phyloP scores from a whole-genome alignment of 352 stramenopile species.

The Halophytophthora polymorphica region DNA sequence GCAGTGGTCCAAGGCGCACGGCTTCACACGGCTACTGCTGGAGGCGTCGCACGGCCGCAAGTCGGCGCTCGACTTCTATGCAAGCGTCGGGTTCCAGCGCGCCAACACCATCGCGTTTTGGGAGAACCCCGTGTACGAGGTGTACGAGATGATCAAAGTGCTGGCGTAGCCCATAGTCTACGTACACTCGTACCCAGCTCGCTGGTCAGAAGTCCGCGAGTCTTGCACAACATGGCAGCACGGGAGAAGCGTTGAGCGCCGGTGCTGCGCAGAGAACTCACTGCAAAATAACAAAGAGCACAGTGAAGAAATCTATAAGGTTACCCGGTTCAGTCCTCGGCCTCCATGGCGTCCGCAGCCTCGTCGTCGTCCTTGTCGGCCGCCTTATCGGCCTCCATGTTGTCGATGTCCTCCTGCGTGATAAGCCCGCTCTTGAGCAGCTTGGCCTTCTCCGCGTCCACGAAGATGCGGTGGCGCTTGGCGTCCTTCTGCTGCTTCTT shows the following conservation, averaged over 20 bases:
- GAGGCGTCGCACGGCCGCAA: constrained; percentile 9
- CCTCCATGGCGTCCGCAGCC: constrained; percentile 40
- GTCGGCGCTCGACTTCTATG: constrained; percentile 29
- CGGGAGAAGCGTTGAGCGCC: too few relatives aligned
- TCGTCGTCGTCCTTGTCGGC: constrained; percentile 35
- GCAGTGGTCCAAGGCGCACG: constrained; percentile 14
- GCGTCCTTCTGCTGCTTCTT: constrained; percentile 86
- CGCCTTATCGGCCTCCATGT: constrained; percentile 54
- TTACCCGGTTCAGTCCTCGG: constrained; percentile 49
- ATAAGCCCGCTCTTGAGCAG: constrained; percentile 75
- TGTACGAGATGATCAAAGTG: constrained; percentile 27
- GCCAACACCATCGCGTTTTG: constrained; percentile 18
- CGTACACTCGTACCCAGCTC: too few relatives aligned
- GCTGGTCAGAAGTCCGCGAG: too few relatives aligned
- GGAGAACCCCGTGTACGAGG: constrained; percentile 32
- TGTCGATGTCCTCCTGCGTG: constrained; percentile 82
- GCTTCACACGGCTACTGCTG: constrained; percentile 22
- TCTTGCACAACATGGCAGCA: too few relatives aligned
- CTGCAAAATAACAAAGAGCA: constrained; percentile 10
- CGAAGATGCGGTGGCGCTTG: constrained; percentile 72
- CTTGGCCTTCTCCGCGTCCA: constrained; percentile 72
- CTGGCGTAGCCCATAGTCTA: constrained; percentile 9
- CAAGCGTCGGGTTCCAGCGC: constrained; percentile 26
- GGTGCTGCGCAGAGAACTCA: too few relatives aligned
- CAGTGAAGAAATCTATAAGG: constrained; percentile 28